A percentile compares a stretch with the other conserved stretches of the same genome.
Conservation (phyloP, 148 eudicot species). For the Chenopodium formosanum region DNA sequence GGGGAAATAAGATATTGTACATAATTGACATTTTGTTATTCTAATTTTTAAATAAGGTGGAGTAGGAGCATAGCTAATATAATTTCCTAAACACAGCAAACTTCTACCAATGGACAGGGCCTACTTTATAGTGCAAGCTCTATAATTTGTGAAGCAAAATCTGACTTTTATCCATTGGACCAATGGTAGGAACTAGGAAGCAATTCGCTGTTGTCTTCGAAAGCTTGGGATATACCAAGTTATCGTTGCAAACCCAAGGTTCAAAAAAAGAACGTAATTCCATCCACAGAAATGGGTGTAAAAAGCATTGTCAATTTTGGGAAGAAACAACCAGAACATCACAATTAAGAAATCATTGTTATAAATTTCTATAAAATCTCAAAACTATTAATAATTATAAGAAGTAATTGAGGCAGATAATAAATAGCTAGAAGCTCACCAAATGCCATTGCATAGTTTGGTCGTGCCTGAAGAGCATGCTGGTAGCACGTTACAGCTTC, state of each 20-base stretch:
- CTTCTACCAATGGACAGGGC: no score
- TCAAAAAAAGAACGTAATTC: neutral
- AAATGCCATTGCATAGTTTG: conserved; percentile 85
- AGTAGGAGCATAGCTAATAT: no score
- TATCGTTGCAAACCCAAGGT: no score
- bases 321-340: neutral
- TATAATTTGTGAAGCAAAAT: no score
- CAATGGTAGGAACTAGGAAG: no score
- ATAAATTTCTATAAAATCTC: no score
- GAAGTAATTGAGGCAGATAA: neutral
- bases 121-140: no score
- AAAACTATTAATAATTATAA: neutral
- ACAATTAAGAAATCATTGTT: neutral
- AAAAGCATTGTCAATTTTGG: neutral
- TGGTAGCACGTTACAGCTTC: conserved; percentile 84
- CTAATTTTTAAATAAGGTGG: no score
- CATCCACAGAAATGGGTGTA: neutral
- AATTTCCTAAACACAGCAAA: no score
- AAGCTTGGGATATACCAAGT: neutral
- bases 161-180: no score
- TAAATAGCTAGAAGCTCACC: conserved; percentile 49
- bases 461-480: conserved; percentile 83
- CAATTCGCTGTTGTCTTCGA: neutral
- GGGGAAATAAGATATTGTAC: no score
- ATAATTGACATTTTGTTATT: no score